These are phyloP conservation scores for Botrytis fragariae DNA, from an alignment of 2,329 filamentous ascomycete genomes.

Conservation along the genomic window DNA sequence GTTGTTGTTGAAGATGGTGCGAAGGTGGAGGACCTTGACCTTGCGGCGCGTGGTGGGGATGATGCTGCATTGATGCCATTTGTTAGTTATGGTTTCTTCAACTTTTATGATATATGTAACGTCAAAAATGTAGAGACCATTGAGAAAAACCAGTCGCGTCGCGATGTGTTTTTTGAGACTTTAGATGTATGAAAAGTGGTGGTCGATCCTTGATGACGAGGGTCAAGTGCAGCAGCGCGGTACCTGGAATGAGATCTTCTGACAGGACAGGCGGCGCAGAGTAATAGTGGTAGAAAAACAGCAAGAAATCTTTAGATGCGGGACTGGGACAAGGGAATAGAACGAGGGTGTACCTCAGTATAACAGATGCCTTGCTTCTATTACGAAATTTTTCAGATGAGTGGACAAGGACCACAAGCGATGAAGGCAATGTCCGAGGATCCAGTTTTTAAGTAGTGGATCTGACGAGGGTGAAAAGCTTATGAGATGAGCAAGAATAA, in stretches of 20 bases:
- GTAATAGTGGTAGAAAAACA: constrained; percentile 27
- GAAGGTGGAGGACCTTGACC: constrained; percentile 59
- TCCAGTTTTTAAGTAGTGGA: constrained; percentile 35
- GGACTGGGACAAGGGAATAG: constrained; percentile 34
- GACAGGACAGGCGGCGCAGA: constrained; percentile 29
- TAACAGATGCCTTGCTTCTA: constrained; percentile 37
- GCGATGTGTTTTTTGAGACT: constrained; percentile 37
- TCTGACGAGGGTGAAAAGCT: constrained; percentile 31
- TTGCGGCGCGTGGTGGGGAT: constrained; percentile 70
- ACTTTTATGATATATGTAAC: constrained; percentile 28
- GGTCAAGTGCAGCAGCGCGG: constrained; percentile 35
- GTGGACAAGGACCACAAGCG: constrained; percentile 30
- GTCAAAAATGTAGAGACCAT: constrained; percentile 38
- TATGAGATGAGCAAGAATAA: constrained; percentile 20
- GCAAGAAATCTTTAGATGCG: constrained; percentile 22
- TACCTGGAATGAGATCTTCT: constrained; percentile 35
- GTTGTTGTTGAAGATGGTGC: constrained; percentile 62
- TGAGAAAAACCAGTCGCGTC: constrained; percentile 36
- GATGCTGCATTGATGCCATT: constrained; percentile 57
- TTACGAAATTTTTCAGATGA: constrained; percentile 34
- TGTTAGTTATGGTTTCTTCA: constrained; percentile 32
- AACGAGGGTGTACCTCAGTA: constrained; percentile 39
- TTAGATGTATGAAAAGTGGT: constrained; percentile 32
- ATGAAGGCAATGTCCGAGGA: constrained; percentile 37
- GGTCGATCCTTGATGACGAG: constrained; percentile 39